A percentile compares a stretch with the other conserved stretches of the same genome.
These are phyloP conservation scores for Fonsecaea erecta DNA, from an alignment of 2,329 filamentous ascomycete genomes.

Conservation along the genomic window DNA sequence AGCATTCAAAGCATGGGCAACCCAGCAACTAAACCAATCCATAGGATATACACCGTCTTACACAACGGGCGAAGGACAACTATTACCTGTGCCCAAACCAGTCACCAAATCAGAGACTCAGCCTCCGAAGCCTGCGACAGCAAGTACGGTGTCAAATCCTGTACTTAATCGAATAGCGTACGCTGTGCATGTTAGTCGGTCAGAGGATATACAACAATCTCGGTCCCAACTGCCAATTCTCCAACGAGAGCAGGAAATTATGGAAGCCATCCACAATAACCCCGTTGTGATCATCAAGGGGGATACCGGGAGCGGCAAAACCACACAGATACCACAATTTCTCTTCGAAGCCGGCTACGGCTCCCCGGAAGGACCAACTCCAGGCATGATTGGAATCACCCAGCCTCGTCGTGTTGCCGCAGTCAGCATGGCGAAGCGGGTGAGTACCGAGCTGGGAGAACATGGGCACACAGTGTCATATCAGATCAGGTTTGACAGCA, in stretches of 20 bases:
- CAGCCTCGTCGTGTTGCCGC: slow-evolving; percentile 94
- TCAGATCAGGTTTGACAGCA: slow-evolving; percentile 93
- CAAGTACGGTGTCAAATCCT: neutral
- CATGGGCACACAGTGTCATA: slow-evolving; percentile 81
- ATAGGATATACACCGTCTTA: slow-evolving; percentile 65
- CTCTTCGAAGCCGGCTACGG: slow-evolving; percentile 93
- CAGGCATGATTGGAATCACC: slow-evolving; percentile 92
- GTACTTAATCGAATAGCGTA: slow-evolving; percentile 67
- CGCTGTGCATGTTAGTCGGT: slow-evolving; percentile 72
- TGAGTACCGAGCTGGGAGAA: slow-evolving; percentile 80
- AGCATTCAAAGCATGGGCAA: slow-evolving; percentile 94
- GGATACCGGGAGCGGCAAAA: slow-evolving; percentile 95
- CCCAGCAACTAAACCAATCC: slow-evolving; percentile 80
- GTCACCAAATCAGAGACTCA: slow-evolving; percentile 13
- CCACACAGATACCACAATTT: slow-evolving; percentile 95
- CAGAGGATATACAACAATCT: slow-evolving; percentile 74
- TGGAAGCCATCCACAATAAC: slow-evolving; percentile 96
- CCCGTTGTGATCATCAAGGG: slow-evolving; percentile 90
- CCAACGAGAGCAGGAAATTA: slow-evolving; percentile 93
- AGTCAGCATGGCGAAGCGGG: slow-evolving; percentile 94
- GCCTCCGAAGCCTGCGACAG: neutral
- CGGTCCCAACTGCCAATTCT: slow-evolving; percentile 85
- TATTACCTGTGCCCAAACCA: slow-evolving; percentile 38
- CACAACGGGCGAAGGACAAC: slow-evolving; percentile 46
- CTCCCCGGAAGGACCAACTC: slow-evolving; percentile 73